A percentile compares a stretch with the other conserved stretches of the same genome.
phyloP scores from a whole-genome alignment of 2,329 filamentous ascomycete genomes.

The Talaromyces atroroseus region DNA sequence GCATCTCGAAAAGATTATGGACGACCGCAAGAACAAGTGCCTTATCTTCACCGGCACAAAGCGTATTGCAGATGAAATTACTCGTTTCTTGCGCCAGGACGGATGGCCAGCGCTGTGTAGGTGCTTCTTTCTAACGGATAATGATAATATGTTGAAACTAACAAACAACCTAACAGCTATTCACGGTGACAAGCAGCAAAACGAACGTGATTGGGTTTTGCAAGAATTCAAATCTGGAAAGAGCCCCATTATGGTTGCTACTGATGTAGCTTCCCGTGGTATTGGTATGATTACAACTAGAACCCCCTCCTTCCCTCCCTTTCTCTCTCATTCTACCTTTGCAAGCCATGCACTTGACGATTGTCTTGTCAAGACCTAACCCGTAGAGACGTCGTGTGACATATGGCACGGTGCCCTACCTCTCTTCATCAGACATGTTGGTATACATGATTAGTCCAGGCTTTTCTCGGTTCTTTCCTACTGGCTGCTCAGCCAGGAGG shows the following conservation, averaged over 20 bases:
- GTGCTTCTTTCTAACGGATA: conserved; percentile 32
- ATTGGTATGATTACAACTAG: conserved; percentile 85
- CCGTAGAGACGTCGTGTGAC: conserved; percentile 54
- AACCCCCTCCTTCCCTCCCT: conserved; percentile 29
- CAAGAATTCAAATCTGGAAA: conserved; percentile 99
- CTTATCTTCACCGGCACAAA: conserved; percentile 82
- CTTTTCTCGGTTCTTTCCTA: conserved; percentile 64
- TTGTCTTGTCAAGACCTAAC: conserved; percentile 28
- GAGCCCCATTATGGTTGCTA: conserved; percentile 99
- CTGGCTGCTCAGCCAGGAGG: conserved; percentile 74
- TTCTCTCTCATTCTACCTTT: conserved; percentile 21
- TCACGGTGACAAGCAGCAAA: conserved; percentile 98
- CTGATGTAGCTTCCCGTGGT: conserved; percentile 99
- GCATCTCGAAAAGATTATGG: conserved; percentile 96
- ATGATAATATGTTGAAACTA: not conserved
- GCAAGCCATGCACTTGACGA: conserved; percentile 3
- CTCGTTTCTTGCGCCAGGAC: conserved; percentile 92
- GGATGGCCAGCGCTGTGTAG: conserved; percentile 95
- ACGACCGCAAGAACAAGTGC: conserved; percentile 90
- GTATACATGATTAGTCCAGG: conserved; percentile 88
- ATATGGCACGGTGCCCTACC: conserved; percentile 71
- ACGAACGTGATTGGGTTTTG: conserved; percentile 98
- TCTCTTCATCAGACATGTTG: conserved; percentile 79
- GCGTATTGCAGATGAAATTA: conserved; percentile 97
- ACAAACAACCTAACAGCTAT: conserved; percentile 60